Conservation (phyloP, 306 rosid genomes). For the Vicia villosa region DNA sequence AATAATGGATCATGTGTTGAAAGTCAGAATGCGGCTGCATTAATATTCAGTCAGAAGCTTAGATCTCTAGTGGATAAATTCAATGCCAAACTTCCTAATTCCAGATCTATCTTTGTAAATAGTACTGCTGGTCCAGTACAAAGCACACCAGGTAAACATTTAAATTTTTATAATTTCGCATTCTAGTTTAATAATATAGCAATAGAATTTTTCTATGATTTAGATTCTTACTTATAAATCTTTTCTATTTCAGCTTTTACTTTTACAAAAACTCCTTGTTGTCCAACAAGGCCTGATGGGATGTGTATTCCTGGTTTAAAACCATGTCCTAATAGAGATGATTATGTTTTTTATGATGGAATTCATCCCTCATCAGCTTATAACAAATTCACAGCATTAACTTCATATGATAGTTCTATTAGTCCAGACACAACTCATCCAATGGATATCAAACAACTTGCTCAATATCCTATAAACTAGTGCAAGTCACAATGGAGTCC, state of each 20-base stretch:
- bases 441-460: slow-evolving; percentile 31
- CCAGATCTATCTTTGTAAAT: slow-evolving; percentile 39
- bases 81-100: slow-evolving; percentile 22
- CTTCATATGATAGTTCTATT: background rate
- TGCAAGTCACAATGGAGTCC: too few relatives aligned
- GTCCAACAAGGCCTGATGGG: slow-evolving; percentile 22
- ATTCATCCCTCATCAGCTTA: slow-evolving; percentile 34
- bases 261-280: slow-evolving; percentile 24
- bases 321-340: slow-evolving; percentile 44
- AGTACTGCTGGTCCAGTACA: background rate
- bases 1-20: background rate
- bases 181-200: background rate
- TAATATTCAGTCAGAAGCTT: slow-evolving; percentile 21
- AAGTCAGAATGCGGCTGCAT: background rate
- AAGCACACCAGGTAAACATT: slow-evolving; percentile 1
- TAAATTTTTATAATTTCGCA: too few relatives aligned
- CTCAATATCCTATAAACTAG: too few relatives aligned
- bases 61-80: slow-evolving; percentile 30
- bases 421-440: slow-evolving; percentile 34
- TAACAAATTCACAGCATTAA: slow-evolving; percentile 11
- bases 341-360: slow-evolving; percentile 42
- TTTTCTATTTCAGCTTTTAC: slow-evolving; percentile 43
- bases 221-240: background rate
- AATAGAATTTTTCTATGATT: background rate
- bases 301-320: slow-evolving; percentile 22